A percentile compares a stretch with the other conserved stretches of the same genome.
phyloP scores from a whole-genome alignment of 805 yeast species.

The Suhomyces emberorum region DNA sequence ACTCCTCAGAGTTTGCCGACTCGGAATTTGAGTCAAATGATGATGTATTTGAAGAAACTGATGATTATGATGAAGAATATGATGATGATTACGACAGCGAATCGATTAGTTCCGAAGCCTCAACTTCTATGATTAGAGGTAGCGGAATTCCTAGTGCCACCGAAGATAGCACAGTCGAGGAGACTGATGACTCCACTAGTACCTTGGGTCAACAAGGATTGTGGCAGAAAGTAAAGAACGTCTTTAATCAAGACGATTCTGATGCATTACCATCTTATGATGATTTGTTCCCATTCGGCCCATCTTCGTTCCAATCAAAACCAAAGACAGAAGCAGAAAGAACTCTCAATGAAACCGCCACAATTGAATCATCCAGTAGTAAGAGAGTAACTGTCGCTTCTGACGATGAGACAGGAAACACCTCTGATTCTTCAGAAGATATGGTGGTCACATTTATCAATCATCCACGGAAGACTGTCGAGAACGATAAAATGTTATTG shows the following conservation, averaged over 20 bases:
- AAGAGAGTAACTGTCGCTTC: constrained; percentile 2
- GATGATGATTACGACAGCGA: constrained; percentile 13
- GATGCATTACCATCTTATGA: constrained; percentile 63
- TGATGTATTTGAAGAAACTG: constrained; percentile 31
- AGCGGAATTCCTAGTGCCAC: constrained; percentile 1
- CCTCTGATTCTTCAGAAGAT: constrained; percentile 43
- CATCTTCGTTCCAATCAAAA: constrained; percentile 16
- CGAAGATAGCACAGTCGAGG: background rate
- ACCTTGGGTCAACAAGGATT: constrained; percentile 20
- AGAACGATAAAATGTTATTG: constrained; percentile 77
- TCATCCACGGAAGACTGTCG: constrained; percentile 46
- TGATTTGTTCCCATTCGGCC: constrained; percentile 64
- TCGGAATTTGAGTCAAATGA: constrained; percentile 35
- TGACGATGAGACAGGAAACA: constrained; percentile 29
- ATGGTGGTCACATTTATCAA: constrained; percentile 41
- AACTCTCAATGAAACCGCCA: constrained; percentile 20
- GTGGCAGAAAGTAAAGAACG: constrained; percentile 45
- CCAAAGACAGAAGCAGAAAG: constrained; percentile 36
- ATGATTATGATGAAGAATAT: constrained; percentile 18
- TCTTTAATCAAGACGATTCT: constrained; percentile 33
- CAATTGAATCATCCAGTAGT: constrained; percentile 7
- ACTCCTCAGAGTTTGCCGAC: constrained; percentile 28
- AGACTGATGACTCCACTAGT: constrained; percentile 2
- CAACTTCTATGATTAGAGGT: background rate
- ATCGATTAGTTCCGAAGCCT: constrained; percentile 1